Percentiles rank a stretch among this genome's conserved stretches.
phyloP scores from a whole-genome alignment of 2,329 filamentous ascomycete species.

The Hymenoscyphus salicellus region DNA sequence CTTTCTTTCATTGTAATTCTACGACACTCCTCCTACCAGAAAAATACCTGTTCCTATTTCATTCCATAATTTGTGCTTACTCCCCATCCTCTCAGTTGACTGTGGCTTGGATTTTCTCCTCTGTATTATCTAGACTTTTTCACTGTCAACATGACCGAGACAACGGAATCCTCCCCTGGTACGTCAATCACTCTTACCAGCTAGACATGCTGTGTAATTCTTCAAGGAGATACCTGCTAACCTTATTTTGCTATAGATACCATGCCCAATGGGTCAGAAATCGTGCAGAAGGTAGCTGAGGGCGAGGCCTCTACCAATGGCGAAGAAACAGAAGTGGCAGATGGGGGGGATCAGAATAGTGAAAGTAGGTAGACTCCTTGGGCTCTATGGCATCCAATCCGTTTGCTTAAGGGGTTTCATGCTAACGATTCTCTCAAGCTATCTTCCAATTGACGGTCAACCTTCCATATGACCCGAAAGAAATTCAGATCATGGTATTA shows the following conservation, averaged over 20 bases:
- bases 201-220: not conserved
- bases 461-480: slow-evolving; percentile 74
- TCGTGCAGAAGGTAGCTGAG: slow-evolving; percentile 6
- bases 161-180: slow-evolving; percentile 30
- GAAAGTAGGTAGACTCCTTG: slow-evolving; percentile 31
- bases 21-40: slow-evolving; percentile 13
- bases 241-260: slow-evolving; percentile 19
- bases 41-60: slow-evolving; percentile 17
- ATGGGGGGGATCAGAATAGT: slow-evolving; percentile 28
- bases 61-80: slow-evolving; percentile 16
- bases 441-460: slow-evolving; percentile 68
- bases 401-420: not conserved
- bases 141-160: slow-evolving; percentile 35
- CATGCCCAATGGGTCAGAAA: slow-evolving; percentile 18
- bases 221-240: slow-evolving; percentile 9
- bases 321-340: slow-evolving; percentile 26
- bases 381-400: not conserved
- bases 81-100: slow-evolving; percentile 16
- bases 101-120: slow-evolving; percentile 15
- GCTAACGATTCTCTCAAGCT: slow-evolving; percentile 39
- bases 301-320: slow-evolving; percentile 22
- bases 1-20: slow-evolving; percentile 20
- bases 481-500: slow-evolving; percentile 82
- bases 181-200: slow-evolving; percentile 15
- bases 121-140: slow-evolving; percentile 7